Evolutionary conservation across 2,329 filamentous ascomycete genomes (phyloP), one percentile per base, ranked within the genome.

Genomic region (Trichoderma guizhouense): DNA sequence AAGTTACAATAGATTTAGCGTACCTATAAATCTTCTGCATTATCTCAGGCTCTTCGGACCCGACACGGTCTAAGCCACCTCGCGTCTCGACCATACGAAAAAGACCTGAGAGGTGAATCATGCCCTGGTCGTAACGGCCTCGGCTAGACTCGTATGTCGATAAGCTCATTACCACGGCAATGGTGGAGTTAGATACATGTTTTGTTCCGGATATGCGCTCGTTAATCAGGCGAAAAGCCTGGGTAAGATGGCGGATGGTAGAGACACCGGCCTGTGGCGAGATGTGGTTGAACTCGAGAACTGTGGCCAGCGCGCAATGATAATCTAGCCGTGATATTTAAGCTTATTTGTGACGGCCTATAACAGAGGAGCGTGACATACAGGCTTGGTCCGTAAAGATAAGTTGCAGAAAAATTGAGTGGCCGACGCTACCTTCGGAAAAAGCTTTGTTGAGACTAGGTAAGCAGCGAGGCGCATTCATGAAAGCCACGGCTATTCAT

Each of bases 311-410:
- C 11, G 61, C 61, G 9, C 61, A 64, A 21, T 64, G 61, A 14
- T 64, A 64, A 3, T 64, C 61, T 64, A 21, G 3, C 2, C 7
- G 7, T 9, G 3, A 18, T 30, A 12, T 30, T 21, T 64, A n/a
- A 26, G 26, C 15, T 15, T 12, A 24, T 7, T 11, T 12, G 9
- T 51, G 8, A 12, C 6, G 7, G 18, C 26, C 4, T 18, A n/a
- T 30, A 15, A 30, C 15, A 21, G 5, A 64, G 60, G 18, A 18
- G 11, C 34, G 39, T 3, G 18, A 32, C 61, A 21, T 30, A 64
- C 39, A 64, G 32, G 61, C 61, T 64, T 64, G 61, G 36, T 64
- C 61, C 15, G 61, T 64, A 18, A 64, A 64, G 12, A 64, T 64
- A 2, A 64, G 39, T 21, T 47, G 36, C 14, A 64, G 36, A 32